Conservation (phyloP, 768 basidiomycete genomes). For the Lentinula boryana region DNA sequence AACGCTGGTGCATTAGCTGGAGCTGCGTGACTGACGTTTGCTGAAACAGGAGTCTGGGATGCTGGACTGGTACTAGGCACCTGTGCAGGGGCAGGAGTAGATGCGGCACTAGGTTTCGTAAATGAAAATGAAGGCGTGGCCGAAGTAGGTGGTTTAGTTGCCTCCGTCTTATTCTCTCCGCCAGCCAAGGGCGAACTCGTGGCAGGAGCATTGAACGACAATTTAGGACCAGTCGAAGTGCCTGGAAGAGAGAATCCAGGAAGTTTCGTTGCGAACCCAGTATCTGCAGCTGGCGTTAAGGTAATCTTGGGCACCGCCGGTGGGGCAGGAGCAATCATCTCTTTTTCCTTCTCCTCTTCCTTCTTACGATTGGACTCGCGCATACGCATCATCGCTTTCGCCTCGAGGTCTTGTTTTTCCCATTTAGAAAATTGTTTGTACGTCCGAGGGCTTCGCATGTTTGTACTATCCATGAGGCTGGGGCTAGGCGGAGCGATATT, state of each 20-base stretch:
- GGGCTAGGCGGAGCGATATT: slow-evolving; percentile 4
- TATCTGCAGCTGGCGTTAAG: slow-evolving; percentile 20
- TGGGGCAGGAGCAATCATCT: slow-evolving; percentile 19
- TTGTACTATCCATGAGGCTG: slow-evolving; percentile 51
- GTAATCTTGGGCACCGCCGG: slow-evolving; percentile 16
- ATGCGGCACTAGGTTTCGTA: slow-evolving; percentile 12
- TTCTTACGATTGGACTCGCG: slow-evolving; percentile 42
- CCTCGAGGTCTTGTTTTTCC: slow-evolving; percentile 85
- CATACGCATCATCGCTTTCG: slow-evolving; percentile 69
- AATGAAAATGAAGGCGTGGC: slow-evolving; percentile 11
- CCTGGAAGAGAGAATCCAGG: slow-evolving; percentile 12
- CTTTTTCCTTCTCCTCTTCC: slow-evolving; percentile 35
- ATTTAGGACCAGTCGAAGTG: slow-evolving; percentile 19
- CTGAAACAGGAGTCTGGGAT: background rate
- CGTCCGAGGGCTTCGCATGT: slow-evolving; percentile 25
- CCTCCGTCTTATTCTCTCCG: slow-evolving; percentile 3
- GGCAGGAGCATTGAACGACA: slow-evolving; percentile 19
- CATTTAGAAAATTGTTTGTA: slow-evolving; percentile 51
- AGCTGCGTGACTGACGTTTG: slow-evolving; percentile 6
- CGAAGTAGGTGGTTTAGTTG: slow-evolving; percentile 8
- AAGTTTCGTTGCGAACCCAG: slow-evolving; percentile 13
- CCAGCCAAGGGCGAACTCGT: slow-evolving; percentile 12
- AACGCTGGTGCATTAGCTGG: slow-evolving; percentile 9
- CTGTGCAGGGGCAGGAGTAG: slow-evolving; percentile 6
- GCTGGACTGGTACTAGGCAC: slow-evolving; percentile 10